phyloP scores from a whole-genome alignment of 352 stramenopile species.

The Phytophthora foliorum region DNA sequence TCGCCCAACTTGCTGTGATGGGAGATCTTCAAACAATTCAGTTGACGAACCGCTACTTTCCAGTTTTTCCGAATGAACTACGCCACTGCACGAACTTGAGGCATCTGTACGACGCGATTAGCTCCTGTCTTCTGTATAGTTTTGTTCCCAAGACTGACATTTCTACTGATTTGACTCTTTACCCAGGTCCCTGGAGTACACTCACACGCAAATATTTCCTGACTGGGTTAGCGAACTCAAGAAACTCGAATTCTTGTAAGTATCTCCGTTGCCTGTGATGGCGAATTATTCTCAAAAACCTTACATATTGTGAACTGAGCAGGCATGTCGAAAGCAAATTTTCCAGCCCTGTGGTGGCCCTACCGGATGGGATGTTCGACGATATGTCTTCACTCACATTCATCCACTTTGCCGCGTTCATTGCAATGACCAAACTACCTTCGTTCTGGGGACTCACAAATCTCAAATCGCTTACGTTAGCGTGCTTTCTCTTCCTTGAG shows the following conservation, averaged over 20 bases:
- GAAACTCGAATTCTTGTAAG: constrained; percentile 44
- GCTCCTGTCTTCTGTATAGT: not conserved
- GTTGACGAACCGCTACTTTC: constrained; percentile 45
- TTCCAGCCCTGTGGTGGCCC: not conserved
- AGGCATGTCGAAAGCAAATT: constrained; percentile 11
- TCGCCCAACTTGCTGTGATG: constrained; percentile 29
- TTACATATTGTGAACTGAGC: not conserved
- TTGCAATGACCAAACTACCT: constrained; percentile 13
- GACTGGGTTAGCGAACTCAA: constrained; percentile 39
- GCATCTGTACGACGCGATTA: constrained; percentile 30
- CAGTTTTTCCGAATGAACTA: constrained; percentile 38
- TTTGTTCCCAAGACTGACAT: not conserved
- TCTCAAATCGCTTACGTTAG: constrained; percentile 30
- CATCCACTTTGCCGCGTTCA: constrained; percentile 28
- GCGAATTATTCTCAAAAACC: not conserved
- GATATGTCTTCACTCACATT: constrained; percentile 41
- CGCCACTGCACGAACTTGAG: constrained; percentile 35
- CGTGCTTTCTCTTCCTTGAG: not conserved
- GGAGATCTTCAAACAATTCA: constrained; percentile 43
- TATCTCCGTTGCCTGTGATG: constrained; percentile 3
- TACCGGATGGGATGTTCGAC: constrained; percentile 37
- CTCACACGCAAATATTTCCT: constrained; percentile 34
- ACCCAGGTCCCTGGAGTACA: constrained; percentile 42
- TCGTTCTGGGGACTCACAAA: constrained; percentile 31
- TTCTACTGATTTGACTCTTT: not conserved